Base-by-base conservation (phyloP, 202 grass and related monocot genomes). In the Panicum virgatum region DNA sequence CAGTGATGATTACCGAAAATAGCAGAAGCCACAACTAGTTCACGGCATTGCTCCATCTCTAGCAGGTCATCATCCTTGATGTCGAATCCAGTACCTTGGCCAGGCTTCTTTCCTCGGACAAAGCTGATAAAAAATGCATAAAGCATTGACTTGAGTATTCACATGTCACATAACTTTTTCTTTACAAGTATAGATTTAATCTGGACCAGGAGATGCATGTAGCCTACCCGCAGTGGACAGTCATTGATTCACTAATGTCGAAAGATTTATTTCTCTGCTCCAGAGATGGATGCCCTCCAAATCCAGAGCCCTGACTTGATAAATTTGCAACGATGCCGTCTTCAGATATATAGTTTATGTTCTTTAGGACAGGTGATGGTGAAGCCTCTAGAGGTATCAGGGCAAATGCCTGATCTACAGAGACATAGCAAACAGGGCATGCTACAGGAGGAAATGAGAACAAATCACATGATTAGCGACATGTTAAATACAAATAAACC, bases 1-100 rank as follows among this genome's bases (percentile, higher is more conserved):
- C 2, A 63, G n/a, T 76, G 37, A 13, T 79, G 23, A 43, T 69
- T 96, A 99, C 96, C 96, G 27, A 96, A 99, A 92, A 99, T 96
- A 67, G 93, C 96, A 30, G 96, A 99, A 73, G 93, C 92, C 75
- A 99, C 93, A 45, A 96, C 87, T 15, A 99, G 75, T 51, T 89
- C 89, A 83, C 45, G 79, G 61, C 96, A 99, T 84, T 90, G 85
- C 89, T 92, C 96, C 96, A 99, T 99, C 70, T 94, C 93, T 83
- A 86, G 82, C 75, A 99, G 81, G 92, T 99, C 92, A 78, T 85
- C 73, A 43, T 90, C 69, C 34, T 89, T 78, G 87, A 99, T 96
- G 78, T 99, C 91, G 76, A 99, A 99, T 44, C 96, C 96, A 58
- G 85, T 92, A 81, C 85, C 89, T 90, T 79, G 76, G 62, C 89